These are phyloP conservation scores for Eimeria mitis DNA, from an alignment of 169 alveolate species.

Conservation along the genomic window DNA sequence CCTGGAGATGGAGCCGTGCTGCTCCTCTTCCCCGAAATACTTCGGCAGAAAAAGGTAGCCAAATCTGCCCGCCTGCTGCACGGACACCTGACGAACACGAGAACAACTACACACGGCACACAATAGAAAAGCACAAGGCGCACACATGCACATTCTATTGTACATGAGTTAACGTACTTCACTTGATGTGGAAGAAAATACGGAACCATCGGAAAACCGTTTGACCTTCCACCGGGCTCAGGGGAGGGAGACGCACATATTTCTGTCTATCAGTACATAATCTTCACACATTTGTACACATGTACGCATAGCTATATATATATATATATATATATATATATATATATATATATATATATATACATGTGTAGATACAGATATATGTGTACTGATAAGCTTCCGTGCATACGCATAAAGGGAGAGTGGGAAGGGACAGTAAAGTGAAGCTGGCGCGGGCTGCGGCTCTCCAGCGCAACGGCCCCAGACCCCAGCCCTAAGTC, in stretches of 20 bases:
- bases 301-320: too few species aligned
- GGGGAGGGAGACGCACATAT: background rate
- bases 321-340: background rate
- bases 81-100: background rate
- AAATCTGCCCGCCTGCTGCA: background rate
- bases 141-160: background rate
- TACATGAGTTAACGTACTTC: background rate
- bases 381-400: background rate
- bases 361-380: background rate
- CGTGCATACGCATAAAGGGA: background rate
- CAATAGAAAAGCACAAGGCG: background rate
- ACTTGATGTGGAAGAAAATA: background rate
- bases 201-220: background rate
- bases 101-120: background rate
- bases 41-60: slow-evolving; percentile 49
- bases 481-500: background rate
- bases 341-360: background rate
- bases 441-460: background rate
- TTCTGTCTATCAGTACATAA: background rate
- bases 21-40: slow-evolving; percentile 64
- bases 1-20: slow-evolving; percentile 67
- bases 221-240: background rate
- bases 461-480: background rate
- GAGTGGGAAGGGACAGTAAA: background rate
- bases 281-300: too few species aligned